phyloP scores from a whole-genome alignment of 306 rosid species.

The Fagus crenata region DNA sequence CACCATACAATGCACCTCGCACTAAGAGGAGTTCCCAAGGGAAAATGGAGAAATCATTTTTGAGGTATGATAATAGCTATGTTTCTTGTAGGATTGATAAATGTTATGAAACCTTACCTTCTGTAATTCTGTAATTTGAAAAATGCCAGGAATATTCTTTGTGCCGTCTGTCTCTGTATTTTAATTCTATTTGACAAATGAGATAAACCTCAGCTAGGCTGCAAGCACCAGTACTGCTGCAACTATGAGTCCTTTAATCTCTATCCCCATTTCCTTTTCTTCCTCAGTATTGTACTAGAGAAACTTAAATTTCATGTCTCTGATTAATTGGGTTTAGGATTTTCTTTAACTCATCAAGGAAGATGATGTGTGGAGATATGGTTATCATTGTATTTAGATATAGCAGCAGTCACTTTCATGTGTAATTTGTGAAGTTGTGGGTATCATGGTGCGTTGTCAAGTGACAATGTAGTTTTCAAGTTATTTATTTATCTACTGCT shows the following conservation, averaged over 20 bases:
- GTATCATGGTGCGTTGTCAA: not conserved
- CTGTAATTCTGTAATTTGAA: not conserved
- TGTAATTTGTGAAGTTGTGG: not conserved
- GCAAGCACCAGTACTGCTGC: not conserved
- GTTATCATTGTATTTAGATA: not conserved
- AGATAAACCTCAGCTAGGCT: not conserved
- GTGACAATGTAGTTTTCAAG: conserved; percentile 12
- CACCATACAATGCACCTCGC: conserved; percentile 57
- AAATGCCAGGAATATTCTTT: not conserved
- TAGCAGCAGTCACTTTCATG: not conserved
- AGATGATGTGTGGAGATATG: not conserved
- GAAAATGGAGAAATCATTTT: conserved; percentile 94
- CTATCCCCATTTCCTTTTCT: not conserved
- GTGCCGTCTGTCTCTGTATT: not conserved
- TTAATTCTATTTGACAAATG: not conserved
- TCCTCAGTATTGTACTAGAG: not conserved
- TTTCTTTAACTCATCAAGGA: not conserved
- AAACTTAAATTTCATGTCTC: not conserved
- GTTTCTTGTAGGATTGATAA: conserved; percentile 9
- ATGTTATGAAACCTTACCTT: not conserved
- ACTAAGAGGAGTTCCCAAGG: conserved; percentile 87
- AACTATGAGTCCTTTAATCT: not conserved
- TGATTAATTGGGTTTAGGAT: not conserved
- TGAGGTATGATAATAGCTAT: conserved; percentile 58
- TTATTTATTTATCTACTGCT: conserved; percentile 1